Percentiles rank a stretch among this genome's conserved stretches.
Conservation (phyloP, 768 basidiomycete genomes). For the Piloderma croceum region DNA sequence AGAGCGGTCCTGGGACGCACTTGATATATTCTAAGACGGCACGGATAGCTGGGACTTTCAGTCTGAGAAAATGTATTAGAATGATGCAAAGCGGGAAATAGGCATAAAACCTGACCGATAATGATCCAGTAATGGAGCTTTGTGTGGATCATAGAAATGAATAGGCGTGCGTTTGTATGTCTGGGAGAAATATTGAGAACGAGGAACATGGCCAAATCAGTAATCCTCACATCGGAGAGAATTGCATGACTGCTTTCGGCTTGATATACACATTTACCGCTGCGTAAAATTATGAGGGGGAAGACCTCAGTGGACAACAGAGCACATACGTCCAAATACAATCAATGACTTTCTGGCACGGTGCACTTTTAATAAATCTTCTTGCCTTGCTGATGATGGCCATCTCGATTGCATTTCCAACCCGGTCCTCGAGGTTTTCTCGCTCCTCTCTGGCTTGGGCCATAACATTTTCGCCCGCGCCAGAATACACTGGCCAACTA, state of each 20-base stretch:
- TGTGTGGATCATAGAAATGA: slow-evolving; percentile 92
- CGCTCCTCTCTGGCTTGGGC: slow-evolving; percentile 59
- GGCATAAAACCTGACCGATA: slow-evolving; percentile 57
- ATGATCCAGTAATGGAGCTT: slow-evolving; percentile 90
- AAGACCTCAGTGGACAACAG: neutral
- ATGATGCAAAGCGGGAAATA: neutral
- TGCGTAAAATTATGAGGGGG: no score
- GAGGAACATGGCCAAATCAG: no score
- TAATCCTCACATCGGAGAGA: slow-evolving; percentile 77
- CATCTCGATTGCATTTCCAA: slow-evolving; percentile 91
- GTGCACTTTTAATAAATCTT: slow-evolving; percentile 81
- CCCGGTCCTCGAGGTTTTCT: slow-evolving; percentile 67
- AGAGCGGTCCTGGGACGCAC: slow-evolving; percentile 34
- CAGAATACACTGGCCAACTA: slow-evolving; percentile 75
- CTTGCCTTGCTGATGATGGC: slow-evolving; percentile 86
- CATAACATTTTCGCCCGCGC: slow-evolving; percentile 58
- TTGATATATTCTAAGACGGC: slow-evolving; percentile 87
- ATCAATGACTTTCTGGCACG: slow-evolving; percentile 88
- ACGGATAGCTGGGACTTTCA: slow-evolving; percentile 91
- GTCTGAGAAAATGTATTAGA: slow-evolving; percentile 33
- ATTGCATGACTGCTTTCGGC: slow-evolving; percentile 84
- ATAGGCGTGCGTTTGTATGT: slow-evolving; percentile 91
- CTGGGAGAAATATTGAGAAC: slow-evolving; percentile 32
- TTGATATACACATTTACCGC: slow-evolving; percentile 88
- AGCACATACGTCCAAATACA: slow-evolving; percentile 65